Percentiles rank a stretch among this genome's conserved stretches.
Conservation (phyloP, 2,329 filamentous ascomycete genomes). For the Stachybotrys echinatus region DNA sequence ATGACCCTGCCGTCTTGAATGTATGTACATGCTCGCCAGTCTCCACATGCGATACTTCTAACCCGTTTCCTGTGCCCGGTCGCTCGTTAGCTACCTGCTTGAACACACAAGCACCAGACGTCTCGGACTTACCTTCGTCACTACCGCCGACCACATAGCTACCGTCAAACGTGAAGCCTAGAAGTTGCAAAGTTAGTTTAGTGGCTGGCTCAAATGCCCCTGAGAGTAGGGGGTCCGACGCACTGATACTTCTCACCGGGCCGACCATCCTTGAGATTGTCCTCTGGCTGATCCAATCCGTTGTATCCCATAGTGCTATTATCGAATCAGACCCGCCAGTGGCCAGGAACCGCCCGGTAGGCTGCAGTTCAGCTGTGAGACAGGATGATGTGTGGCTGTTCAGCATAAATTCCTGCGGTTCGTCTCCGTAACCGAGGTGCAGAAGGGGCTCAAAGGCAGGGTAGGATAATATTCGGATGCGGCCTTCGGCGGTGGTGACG, state of each 20-base stretch:
- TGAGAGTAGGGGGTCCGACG: constrained; percentile 16
- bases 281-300: constrained; percentile 69
- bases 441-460: constrained; percentile 55
- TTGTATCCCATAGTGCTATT: constrained; percentile 73
- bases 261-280: constrained; percentile 66
- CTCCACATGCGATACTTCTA: constrained; percentile 68
- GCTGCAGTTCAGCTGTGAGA: constrained; percentile 63
- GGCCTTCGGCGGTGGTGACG: constrained; percentile 65
- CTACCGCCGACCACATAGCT: constrained; percentile 69
- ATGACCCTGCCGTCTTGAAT: constrained; percentile 61
- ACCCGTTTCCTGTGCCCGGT: constrained; percentile 41
- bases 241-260: constrained; percentile 64
- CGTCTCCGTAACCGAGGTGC: constrained; percentile 39
- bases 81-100: not conserved
- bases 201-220: not conserved
- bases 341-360: constrained; percentile 65
- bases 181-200: not conserved
- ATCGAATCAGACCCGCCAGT: constrained; percentile 72
- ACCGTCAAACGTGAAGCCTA: constrained; percentile 74
- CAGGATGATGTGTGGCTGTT: constrained; percentile 71
- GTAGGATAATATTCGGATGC: constrained; percentile 64
- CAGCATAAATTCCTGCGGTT: constrained; percentile 51
- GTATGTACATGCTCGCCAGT: constrained; percentile 68
- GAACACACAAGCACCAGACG: not conserved
- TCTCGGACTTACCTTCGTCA: constrained; percentile 54